Evolutionary conservation across 1,284 basidiomycete genomes (phyloP).

Genomic region (Neonothopanus nambi): DNA sequence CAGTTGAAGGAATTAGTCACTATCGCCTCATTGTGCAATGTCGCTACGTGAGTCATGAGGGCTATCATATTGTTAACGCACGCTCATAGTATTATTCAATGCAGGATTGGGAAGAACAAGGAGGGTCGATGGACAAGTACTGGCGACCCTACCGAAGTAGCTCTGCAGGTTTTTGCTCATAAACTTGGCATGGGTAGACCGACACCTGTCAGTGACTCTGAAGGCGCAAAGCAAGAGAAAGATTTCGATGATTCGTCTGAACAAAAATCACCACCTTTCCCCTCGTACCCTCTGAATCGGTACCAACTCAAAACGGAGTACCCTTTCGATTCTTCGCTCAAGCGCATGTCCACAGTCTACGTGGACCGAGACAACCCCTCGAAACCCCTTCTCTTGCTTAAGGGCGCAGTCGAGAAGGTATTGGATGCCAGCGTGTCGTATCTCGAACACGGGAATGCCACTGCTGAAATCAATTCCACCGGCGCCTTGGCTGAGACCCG

Average conservation of each 20-base stretch:
- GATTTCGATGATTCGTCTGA: neutral
- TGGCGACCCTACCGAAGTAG: constrained; percentile 70
- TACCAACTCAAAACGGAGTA: constrained; percentile 35
- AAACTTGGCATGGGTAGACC: constrained; percentile 38
- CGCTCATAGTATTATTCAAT: neutral
- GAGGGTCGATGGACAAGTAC: constrained; percentile 62
- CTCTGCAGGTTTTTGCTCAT: constrained; percentile 65
- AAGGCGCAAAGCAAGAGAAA: neutral
- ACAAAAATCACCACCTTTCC: neutral
- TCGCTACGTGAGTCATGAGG: constrained; percentile 32
- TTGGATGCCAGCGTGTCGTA: constrained; percentile 47
- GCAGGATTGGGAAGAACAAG: constrained; percentile 35
- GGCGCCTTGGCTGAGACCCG: constrained; percentile 20
- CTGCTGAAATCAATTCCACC: neutral
- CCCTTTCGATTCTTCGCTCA: constrained; percentile 64
- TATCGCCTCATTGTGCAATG: constrained; percentile 35
- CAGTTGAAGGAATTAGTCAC: constrained; percentile 31
- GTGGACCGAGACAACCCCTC: constrained; percentile 14
- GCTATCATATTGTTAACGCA: neutral
- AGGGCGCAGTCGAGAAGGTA: constrained; percentile 65
- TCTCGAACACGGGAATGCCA: too few relatives aligned
- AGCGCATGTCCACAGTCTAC: constrained; percentile 56
- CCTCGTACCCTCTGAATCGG: neutral
- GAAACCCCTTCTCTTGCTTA: constrained; percentile 42
- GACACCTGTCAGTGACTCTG: constrained; percentile 18